Percentiles rank a stretch among this genome's conserved stretches.
phyloP scores from a whole-genome alignment of 768 basidiomycete genomes.

The Cystoderma amianthinum region DNA sequence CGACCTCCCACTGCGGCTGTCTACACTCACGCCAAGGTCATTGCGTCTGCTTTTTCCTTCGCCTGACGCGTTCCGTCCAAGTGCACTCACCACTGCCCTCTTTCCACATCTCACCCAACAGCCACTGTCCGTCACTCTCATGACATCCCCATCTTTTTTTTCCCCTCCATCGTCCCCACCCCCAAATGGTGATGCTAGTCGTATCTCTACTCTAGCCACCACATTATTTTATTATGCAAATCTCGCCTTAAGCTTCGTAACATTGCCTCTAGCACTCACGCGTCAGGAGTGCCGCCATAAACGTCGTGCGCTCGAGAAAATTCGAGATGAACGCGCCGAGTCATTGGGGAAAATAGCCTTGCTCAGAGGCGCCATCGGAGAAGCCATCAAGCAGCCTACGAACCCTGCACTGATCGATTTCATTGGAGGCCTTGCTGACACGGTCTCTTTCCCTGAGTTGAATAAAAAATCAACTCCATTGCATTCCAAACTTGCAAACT shows the following conservation, averaged over 20 bases:
- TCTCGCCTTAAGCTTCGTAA: constrained; percentile 12
- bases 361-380: constrained; percentile 39
- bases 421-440: no score
- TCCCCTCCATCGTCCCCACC: no score
- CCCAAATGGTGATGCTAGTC: no score
- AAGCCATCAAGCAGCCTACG: constrained; percentile 17
- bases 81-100: constrained; percentile 47
- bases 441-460: no score
- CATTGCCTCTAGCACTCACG: constrained; percentile 54
- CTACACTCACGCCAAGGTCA: constrained; percentile 38
- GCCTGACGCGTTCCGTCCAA: no score
- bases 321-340: constrained; percentile 65
- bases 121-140: constrained; percentile 10
- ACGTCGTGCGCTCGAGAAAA: constrained; percentile 47
- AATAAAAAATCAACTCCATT: constrained; percentile 4
- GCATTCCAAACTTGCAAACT: constrained; percentile 1
- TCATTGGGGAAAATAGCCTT: constrained; percentile 56
- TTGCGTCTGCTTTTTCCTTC: constrained; percentile 40
- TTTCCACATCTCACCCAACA: constrained; percentile 55
- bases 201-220: no score
- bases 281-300: constrained; percentile 64
- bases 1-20: constrained; percentile 38
- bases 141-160: no score
- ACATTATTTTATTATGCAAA: constrained; percentile 9
- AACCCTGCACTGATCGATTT: no score